Conservation (phyloP, 2,329 filamentous ascomycete genomes). For the Pseudogymnoascus sp. region DNA sequence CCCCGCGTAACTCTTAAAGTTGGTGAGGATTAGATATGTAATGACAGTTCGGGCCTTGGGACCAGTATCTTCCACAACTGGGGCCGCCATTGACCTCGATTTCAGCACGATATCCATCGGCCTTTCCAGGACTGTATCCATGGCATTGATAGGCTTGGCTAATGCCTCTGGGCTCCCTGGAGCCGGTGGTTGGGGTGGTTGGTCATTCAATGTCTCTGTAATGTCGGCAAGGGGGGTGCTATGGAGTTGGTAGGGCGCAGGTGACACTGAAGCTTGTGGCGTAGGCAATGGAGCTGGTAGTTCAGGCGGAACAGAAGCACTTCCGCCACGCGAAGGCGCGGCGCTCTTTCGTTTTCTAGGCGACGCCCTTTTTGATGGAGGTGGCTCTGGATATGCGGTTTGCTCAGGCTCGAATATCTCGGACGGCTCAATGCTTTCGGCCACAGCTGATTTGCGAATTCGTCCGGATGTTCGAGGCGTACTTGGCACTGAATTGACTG, state of each 20-base stretch:
- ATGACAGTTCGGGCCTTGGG: slow-evolving; percentile 88
- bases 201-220: slow-evolving; percentile 61
- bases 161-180: slow-evolving; percentile 43
- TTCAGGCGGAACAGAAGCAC: slow-evolving; percentile 27
- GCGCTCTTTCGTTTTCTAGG: slow-evolving; percentile 63
- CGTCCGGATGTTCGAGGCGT: slow-evolving; percentile 29
- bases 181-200: slow-evolving; percentile 29
- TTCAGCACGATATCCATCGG: slow-evolving; percentile 93
- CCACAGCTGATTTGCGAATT: slow-evolving; percentile 35
- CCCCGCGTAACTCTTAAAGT: slow-evolving; percentile 99
- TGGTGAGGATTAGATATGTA: slow-evolving; percentile 82
- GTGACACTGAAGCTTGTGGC: slow-evolving; percentile 49
- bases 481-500: slow-evolving; percentile 22
- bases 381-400: slow-evolving; percentile 40
- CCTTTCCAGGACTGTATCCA: slow-evolving; percentile 72
- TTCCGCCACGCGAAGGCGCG: slow-evolving; percentile 28
- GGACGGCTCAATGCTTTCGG: slow-evolving; percentile 51
- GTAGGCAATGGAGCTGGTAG: slow-evolving; percentile 36
- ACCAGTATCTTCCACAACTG: slow-evolving; percentile 64
- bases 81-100: slow-evolving; percentile 63
- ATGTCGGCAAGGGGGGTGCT: slow-evolving; percentile 65
- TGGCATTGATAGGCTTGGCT: slow-evolving; percentile 65
- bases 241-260: slow-evolving; percentile 45
- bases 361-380: slow-evolving; percentile 47
- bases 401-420: slow-evolving; percentile 53